Base-by-base conservation (phyloP, 2,329 filamentous ascomycete genomes). In the Colletotrichum euphorbiae region DNA sequence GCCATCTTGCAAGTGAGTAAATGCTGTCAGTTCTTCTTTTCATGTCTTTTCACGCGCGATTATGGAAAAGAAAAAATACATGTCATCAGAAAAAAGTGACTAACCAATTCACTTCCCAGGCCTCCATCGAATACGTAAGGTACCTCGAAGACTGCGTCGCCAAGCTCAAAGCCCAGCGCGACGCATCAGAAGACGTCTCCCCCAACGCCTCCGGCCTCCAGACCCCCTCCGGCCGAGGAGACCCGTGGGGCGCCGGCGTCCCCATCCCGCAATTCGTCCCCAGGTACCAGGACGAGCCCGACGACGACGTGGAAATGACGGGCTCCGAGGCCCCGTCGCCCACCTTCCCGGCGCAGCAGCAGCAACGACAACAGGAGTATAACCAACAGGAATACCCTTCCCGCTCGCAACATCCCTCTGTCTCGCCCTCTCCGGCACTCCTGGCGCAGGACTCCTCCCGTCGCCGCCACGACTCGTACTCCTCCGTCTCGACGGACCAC, bases 61-160 rank as follows among this genome's bases (percentile, higher is more conserved):
- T 28, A 28, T 28, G 24, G 24, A 8, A 19, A 24, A 24, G 40
- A 21, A 24, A 24, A 24, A 24, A 24, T 5, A 24, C 21, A 21
- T 3, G 21, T 24, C 24, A 24, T 24, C 24, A 4, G 5, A 5
- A 1, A 24, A 24, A 5, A 24, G 4, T 24, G 24, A 11, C 58
- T 67, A 24, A 62, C 51, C 15, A 2, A 17, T 13, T 31, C n/a
- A 13, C 9, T 17, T 6, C 2, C 12, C 71, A 97, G 94, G 95
- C 95, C 5, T 96, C 94, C 52, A 98, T 98, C 69, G 96, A 98
- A 74, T 98, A 99, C 74, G 89, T 98, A 71, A 91, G 93, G 69
- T 99, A 99, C 77, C 87, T 99, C 13, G 93, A 98, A 77, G 91
- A 93, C 76, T 98, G 95, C 74, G 89, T 98, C 42, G 79, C 85